A percentile compares a stretch with the other conserved stretches of the same genome.
These are phyloP conservation scores for Galeopsis tetrahit DNA, from an alignment of 257 asterid species.

Conservation along the genomic window DNA sequence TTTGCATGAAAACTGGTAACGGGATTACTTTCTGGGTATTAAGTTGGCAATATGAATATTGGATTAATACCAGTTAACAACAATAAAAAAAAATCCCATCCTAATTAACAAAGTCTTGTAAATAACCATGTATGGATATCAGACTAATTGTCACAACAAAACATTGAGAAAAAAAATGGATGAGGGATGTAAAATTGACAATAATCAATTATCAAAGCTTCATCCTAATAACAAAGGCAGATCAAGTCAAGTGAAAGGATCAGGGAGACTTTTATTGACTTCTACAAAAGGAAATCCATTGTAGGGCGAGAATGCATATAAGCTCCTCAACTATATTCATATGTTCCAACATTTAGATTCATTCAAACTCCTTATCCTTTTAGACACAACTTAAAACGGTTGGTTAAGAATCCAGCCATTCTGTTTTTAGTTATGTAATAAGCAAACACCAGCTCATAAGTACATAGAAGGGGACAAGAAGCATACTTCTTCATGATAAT, in stretches of 20 bases:
- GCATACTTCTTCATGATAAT: constrained; percentile 66
- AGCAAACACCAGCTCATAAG: constrained; percentile 1
- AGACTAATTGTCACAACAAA: constrained; percentile 14
- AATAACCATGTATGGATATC: constrained; percentile 3
- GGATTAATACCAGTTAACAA: constrained; percentile 18
- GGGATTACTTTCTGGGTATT: constrained; percentile 22
- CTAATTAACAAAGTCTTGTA: constrained; percentile 1
- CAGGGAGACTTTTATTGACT: not conserved
- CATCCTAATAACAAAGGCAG: constrained; percentile 19
- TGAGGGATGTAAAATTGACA: not conserved
- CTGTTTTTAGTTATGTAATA: constrained; percentile 16
- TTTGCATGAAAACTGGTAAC: constrained; percentile 18
- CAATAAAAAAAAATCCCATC: not conserved
- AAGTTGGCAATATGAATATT: constrained; percentile 17
- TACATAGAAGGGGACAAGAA: constrained; percentile 37
- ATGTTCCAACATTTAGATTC: not conserved
- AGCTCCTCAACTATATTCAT: not conserved
- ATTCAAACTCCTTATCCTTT: not conserved
- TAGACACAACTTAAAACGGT: not conserved
- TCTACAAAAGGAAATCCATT: not conserved
- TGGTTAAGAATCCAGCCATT: constrained; percentile 22
- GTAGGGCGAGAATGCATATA: not conserved
- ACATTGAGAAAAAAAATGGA: not conserved
- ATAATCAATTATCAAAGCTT: constrained; percentile 19
- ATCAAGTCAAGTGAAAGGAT: constrained; percentile 24